A percentile compares a stretch with the other conserved stretches of the same genome.
phyloP scores from a whole-genome alignment of 2,329 filamentous ascomycete species.

The Botrytis fragariae region DNA sequence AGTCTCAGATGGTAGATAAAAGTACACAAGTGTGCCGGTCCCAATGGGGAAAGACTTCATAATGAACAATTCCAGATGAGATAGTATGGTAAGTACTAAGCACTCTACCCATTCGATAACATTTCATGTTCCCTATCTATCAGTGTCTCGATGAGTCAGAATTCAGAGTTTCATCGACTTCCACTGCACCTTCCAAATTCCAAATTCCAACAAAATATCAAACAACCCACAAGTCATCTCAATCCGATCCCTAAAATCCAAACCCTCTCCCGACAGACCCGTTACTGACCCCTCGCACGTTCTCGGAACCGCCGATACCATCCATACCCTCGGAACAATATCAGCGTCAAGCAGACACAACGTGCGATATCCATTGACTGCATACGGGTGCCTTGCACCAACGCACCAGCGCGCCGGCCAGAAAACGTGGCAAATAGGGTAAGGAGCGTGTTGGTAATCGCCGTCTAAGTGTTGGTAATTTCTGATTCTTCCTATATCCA shows the following conservation, averaged over 20 bases:
- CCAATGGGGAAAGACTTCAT: neutral
- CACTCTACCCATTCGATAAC: neutral
- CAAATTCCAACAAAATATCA: neutral
- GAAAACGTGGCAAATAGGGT: neutral
- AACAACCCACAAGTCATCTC: neutral
- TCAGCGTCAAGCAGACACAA: neutral
- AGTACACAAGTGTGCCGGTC: neutral
- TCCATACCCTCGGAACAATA: neutral
- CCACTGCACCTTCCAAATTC: neutral
- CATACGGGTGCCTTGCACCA: neutral
- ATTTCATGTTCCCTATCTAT: neutral
- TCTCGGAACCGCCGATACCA: neutral
- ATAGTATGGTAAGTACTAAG: neutral
- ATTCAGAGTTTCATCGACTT: neutral
- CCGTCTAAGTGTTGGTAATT: neutral
- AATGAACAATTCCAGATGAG: neutral
- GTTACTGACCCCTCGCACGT: too few species aligned
- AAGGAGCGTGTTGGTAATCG: neutral
- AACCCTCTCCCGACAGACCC: neutral
- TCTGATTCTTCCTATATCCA: neutral
- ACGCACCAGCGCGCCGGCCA: neutral
- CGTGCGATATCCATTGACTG: neutral
- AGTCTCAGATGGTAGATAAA: neutral
- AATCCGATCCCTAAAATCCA: neutral
- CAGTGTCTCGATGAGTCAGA: accelerated